Conservation (phyloP, 805 yeast genomes). For the Starmerella stigmatis region DNA sequence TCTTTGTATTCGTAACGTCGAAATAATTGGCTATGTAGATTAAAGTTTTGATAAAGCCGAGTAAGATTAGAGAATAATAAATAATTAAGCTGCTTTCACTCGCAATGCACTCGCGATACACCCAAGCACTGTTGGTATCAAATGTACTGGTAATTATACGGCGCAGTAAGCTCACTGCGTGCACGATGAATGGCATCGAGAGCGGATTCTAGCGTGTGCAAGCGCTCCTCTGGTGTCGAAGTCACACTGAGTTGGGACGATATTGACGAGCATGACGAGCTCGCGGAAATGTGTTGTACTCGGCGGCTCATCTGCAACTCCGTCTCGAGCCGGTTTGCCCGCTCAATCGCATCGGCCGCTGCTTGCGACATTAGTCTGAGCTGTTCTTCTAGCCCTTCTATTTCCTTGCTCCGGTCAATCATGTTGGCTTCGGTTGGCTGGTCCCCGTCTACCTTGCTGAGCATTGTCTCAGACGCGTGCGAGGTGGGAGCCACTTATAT, state of each 20-base stretch:
- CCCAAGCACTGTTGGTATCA: neutral
- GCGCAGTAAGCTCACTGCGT: constrained; percentile 22
- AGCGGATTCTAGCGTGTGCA: constrained; percentile 21
- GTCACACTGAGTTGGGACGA: neutral
- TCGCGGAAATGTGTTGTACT: constrained; percentile 7
- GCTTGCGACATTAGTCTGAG: constrained; percentile 23
- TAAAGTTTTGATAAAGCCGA: neutral
- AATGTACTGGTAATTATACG: constrained; percentile 22
- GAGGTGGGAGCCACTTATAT: neutral
- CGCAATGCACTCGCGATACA: neutral
- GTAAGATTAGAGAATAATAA: neutral
- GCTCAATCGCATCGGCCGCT: constrained; percentile 26
- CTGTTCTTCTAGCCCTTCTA: constrained; percentile 25
- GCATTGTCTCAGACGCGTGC: neutral
- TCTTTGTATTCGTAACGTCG: neutral
- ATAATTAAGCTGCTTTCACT: neutral
- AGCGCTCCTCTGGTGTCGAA: constrained; percentile 19
- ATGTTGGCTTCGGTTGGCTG: neutral
- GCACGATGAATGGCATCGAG: constrained; percentile 21
- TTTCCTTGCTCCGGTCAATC: constrained; percentile 15
- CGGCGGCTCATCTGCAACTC: constrained; percentile 17
- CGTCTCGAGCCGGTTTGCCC: constrained; percentile 23
- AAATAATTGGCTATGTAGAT: neutral
- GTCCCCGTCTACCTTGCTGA: neutral
- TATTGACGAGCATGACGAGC: constrained; percentile 11